Base-by-base conservation (phyloP, 1,284 basidiomycete genomes). In the Sanghuangporus baumii region DNA sequence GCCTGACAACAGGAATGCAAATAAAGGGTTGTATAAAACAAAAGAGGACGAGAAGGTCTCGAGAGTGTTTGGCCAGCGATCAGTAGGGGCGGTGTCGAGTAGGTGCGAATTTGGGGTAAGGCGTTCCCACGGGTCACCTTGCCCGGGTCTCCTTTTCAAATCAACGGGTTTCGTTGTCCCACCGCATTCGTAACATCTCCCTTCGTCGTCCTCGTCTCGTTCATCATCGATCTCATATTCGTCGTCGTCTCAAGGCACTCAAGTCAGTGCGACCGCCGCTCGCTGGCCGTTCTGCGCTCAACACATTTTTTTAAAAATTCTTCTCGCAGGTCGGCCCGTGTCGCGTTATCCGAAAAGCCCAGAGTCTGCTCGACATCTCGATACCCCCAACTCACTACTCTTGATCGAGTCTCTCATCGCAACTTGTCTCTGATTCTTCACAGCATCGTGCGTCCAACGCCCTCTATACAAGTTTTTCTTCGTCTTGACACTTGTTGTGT, bases 281-380 rank as follows among this genome's bases (percentile, higher is more conserved):
- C 38, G 57, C 16, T 59, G 52, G 26, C 46, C 14, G 8, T 12
- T 43, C 43, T 59, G 61, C 14, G 51, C 43, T 50, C 52, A 34
- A 20, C 31, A 31, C 55, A 55, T 18, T 59, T 18, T 51, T 37
- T 18, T 41, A 4, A 2, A 12, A n/a, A 14, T 34, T 55, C 43
- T 48, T 20, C 20, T 37, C 48, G 26, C 23, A 63, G 57, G 62
- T 63, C 62, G 62, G 62, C n/a, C 51, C 60, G 60, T 48, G 18
- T 23, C 51, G 57, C 57, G 62, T 59, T 63, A 63, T 63, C 62
- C 62, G 62, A 59, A 63, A 63, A 63, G 41, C 57, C 57, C 57
- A 50, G 57, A 46, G 20, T 38, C 51, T 20, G 51, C 31, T 41
- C 47, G 38, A 12, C 46, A 20, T 40, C 52, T 50, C 57, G 56